These are phyloP conservation scores for Aspergillus ostianus DNA, from an alignment of 495 filamentous ascomycete species.

Conservation along the genomic window DNA sequence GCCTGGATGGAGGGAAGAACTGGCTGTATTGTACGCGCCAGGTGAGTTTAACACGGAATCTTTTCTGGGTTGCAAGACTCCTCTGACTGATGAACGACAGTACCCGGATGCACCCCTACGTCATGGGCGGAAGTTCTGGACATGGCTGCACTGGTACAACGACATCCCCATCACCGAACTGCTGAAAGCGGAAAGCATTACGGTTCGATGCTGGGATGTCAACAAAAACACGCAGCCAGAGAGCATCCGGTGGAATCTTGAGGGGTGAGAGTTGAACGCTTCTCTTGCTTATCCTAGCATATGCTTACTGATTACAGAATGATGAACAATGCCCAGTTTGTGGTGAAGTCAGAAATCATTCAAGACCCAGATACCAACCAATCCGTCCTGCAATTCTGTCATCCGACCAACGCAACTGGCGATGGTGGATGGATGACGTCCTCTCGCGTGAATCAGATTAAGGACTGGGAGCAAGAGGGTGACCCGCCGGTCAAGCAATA, in stretches of 20 bases:
- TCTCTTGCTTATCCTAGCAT: not conserved
- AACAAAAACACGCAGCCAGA: constrained; percentile 25
- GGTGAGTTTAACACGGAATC: constrained; percentile 2
- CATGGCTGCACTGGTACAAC: constrained; percentile 23
- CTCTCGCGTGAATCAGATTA: constrained; percentile 21
- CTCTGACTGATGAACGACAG: constrained; percentile 6
- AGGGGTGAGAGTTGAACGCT: constrained; percentile 15
- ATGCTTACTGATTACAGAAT: constrained; percentile 20
- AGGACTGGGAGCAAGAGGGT: constrained; percentile 23
- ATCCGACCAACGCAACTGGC: constrained; percentile 19
- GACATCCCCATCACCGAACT: constrained; percentile 11
- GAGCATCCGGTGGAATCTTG: constrained; percentile 25
- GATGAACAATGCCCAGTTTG: constrained; percentile 42
- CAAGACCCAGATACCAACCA: constrained; percentile 14
- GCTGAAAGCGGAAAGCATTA: constrained; percentile 15
- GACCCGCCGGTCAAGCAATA: constrained; percentile 29
- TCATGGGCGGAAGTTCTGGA: constrained; percentile 24
- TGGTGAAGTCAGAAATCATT: constrained; percentile 24
- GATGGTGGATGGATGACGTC: constrained; percentile 23
- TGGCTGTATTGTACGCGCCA: constrained; percentile 36
- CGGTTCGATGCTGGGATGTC: constrained; percentile 19
- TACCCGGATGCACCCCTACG: constrained; percentile 18
- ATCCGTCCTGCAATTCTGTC: constrained; percentile 18
- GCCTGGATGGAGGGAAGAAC: constrained; percentile 50
- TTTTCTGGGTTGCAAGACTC: not conserved